Percentiles rank a stretch among this genome's conserved stretches.
Conservation (phyloP, 371 early-diverging fungal species). For the Sporodiniella umbellata region DNA sequence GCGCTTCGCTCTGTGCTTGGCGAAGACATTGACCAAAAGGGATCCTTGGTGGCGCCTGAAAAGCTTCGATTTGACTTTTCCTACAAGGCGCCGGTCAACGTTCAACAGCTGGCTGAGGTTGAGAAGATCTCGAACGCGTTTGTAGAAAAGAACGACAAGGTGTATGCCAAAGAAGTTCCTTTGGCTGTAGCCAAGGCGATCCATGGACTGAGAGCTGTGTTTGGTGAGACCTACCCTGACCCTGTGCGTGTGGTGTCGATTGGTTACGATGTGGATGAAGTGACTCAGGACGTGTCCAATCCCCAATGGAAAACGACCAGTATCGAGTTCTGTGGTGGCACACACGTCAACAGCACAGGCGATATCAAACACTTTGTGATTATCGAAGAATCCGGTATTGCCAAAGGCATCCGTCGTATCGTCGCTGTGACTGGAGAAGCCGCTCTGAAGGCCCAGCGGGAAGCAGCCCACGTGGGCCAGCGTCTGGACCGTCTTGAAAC, state of each 20-base stretch:
- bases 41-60: slow-evolving; percentile 96
- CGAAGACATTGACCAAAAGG: slow-evolving; percentile 89
- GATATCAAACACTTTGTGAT: slow-evolving; percentile 92
- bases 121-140: slow-evolving; percentile 84
- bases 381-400: slow-evolving; percentile 92
- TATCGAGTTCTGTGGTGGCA: slow-evolving; percentile 99
- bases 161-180: slow-evolving; percentile 87
- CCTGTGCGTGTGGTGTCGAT: slow-evolving; percentile 95
- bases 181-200: slow-evolving; percentile 80
- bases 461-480: slow-evolving; percentile 63
- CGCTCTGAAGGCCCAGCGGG: slow-evolving; percentile 68
- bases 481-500: slow-evolving; percentile 58
- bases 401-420: slow-evolving; percentile 98
- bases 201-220: slow-evolving; percentile 90
- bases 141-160: slow-evolving; percentile 71
- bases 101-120: slow-evolving; percentile 78
- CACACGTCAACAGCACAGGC: slow-evolving; percentile 92
- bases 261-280: slow-evolving; percentile 85
- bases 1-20: slow-evolving; percentile 85
- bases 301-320: slow-evolving; percentile 78
- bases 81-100: slow-evolving; percentile 72
- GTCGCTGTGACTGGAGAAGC: slow-evolving; percentile 96
- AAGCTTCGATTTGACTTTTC: slow-evolving; percentile 98
- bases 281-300: slow-evolving; percentile 80
- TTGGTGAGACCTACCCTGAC: slow-evolving; percentile 96